Evolutionary conservation across 108 stramenopile genomes (phyloP).

Genomic region (Nitzschia putrida): DNA sequence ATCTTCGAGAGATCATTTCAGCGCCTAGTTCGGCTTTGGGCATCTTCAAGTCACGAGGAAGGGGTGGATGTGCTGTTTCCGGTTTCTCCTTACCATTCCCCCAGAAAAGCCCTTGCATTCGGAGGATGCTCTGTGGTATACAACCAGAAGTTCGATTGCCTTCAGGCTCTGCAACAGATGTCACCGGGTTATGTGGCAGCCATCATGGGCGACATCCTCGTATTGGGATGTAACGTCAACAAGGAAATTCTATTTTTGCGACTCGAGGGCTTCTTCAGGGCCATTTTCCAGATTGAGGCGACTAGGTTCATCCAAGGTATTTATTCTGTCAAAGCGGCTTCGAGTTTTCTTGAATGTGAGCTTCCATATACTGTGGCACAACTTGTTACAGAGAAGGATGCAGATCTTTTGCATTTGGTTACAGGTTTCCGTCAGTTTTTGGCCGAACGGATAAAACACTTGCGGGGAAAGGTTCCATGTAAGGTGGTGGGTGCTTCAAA

Average conservation of each 20-base stretch:
- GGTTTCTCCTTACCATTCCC: constrained; percentile 2
- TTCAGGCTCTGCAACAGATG: not conserved
- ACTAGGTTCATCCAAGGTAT: not conserved
- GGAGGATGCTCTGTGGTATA: constrained; percentile 15
- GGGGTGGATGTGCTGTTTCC: constrained; percentile 6
- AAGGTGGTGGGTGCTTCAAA: constrained; percentile 18
- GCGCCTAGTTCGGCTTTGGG: constrained; percentile 44
- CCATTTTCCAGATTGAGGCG: not conserved
- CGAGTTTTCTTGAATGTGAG: constrained; percentile 3
- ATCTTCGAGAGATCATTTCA: constrained; percentile 40
- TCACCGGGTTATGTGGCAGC: constrained; percentile 13
- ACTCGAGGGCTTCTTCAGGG: constrained; percentile 11
- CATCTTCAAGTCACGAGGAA: constrained; percentile 4
- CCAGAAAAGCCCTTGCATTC: constrained; percentile 26
- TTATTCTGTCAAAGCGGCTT: not conserved
- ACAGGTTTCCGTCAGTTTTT: constrained; percentile 41
- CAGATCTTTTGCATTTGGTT: constrained; percentile 33
- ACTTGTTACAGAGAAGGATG: constrained; percentile 43
- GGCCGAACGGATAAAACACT: constrained; percentile 7
- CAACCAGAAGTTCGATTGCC: constrained; percentile 3
- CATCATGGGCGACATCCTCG: constrained; percentile 17
- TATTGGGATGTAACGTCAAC: constrained; percentile 1
- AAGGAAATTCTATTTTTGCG: constrained; percentile 18
- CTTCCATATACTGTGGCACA: constrained; percentile 37
- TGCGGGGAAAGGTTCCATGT: not conserved